Evolutionary conservation across 305 asterid species (phyloP), one percentile per base, ranked within the genome.

Genomic region (Nicotiana rustica): DNA sequence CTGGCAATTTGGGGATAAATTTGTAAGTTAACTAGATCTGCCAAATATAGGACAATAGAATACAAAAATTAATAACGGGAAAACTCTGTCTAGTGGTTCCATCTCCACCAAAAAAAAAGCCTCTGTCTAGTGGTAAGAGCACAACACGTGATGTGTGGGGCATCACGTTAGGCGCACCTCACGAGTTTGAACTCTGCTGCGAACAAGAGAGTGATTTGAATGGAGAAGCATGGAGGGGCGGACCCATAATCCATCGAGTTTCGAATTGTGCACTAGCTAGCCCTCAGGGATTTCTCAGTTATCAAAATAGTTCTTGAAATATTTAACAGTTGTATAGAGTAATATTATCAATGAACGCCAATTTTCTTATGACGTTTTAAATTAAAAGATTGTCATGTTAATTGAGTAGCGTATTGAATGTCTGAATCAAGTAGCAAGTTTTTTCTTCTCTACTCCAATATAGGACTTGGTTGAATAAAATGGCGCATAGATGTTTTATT

Each of bases 1-100:
- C 52, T 73, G 79, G 8, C 79, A 73, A 73, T 33, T 59, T 73
- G 62, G 62, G 79, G 21, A 73, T 73, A 25, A 3, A 49, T 73
- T 13, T 49, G 4, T 49, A 13, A 73, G 79, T 64, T 73, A 73
- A 49, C 79, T 73, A 19, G 61, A 73, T 49, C 79, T 73, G 62
- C 79, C 21, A 73, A 47, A 49, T 49, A 73, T 25, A 25, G 25
- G 64, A 73, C 64, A 73, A 49, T 73, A 21, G 29, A 73, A 44
- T 18, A 4, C 17, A 35, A 21, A 73, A 73, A 49, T 9, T 13
- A 38, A 73, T 49, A 25, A 73, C 14, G 21, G 25, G 44, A 21
- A 71, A 73, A 14, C 47, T 36, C 9, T 38, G 47, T 38, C 47
- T 38, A 38, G 47, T 38, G 9, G 47, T 38, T 38, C 47, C 47